These are phyloP conservation scores for Erigeron canadensis DNA, from an alignment of 129 eudicot species.

Conservation along the genomic window DNA sequence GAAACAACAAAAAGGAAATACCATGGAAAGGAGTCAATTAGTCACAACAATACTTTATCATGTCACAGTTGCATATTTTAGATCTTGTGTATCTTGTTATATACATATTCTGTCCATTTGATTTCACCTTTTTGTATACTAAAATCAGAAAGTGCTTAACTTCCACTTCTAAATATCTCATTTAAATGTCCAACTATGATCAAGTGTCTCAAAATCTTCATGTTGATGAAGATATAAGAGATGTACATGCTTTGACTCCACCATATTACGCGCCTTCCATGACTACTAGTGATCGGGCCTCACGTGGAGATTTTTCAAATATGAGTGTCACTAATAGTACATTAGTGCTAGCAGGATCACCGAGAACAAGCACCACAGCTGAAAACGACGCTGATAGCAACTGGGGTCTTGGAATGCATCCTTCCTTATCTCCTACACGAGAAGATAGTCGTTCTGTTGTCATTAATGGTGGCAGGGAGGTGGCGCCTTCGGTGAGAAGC, in stretches of 20 bases:
- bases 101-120: slow-evolving; percentile 26
- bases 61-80: slow-evolving; percentile 29
- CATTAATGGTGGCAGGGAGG: slow-evolving; percentile 32
- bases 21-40: slow-evolving; percentile 26
- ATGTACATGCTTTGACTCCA: slow-evolving; percentile 35
- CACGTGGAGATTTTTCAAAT: slow-evolving; percentile 28
- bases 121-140: slow-evolving; percentile 28
- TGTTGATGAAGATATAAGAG: slow-evolving; percentile 35
- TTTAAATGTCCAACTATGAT: slow-evolving; percentile 34
- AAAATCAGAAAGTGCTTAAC: slow-evolving; percentile 21
- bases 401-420: slow-evolving; percentile 46
- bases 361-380: slow-evolving; percentile 32
- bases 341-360: slow-evolving; percentile 45
- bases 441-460: neutral
- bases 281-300: slow-evolving; percentile 30
- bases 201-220: slow-evolving; percentile 28
- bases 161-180: slow-evolving; percentile 22
- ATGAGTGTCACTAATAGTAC: slow-evolving; percentile 39
- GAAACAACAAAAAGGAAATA: slow-evolving; percentile 18
- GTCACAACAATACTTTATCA: slow-evolving; percentile 20
- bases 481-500: slow-evolving; percentile 33
- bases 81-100: slow-evolving; percentile 29
- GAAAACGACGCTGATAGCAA: slow-evolving; percentile 32
- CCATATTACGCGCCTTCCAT: slow-evolving; percentile 28
- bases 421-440: slow-evolving; percentile 40